phyloP scores from a whole-genome alignment of 805 yeast species.

The Komagataella pastoris region DNA sequence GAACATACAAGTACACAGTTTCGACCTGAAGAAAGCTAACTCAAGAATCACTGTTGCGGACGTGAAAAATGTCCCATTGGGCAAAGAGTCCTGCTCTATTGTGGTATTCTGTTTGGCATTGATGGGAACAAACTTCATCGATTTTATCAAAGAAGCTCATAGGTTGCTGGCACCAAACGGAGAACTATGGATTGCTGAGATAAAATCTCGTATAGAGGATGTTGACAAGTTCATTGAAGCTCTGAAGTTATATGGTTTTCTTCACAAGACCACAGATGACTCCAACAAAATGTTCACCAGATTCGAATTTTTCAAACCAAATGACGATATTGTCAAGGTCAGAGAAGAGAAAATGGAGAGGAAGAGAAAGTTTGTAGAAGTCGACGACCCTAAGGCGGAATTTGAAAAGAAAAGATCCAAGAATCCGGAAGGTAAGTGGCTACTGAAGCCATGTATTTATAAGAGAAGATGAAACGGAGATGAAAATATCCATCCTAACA shows the following conservation, averaged over 20 bases:
- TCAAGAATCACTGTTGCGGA: conserved; percentile 94
- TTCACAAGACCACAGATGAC: conserved; percentile 79
- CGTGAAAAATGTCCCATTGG: conserved; percentile 78
- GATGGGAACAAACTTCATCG: conserved; percentile 95
- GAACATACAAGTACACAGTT: conserved; percentile 64
- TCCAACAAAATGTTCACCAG: conserved; percentile 87
- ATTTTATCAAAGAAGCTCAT: conserved; percentile 82
- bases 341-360: conserved; percentile 47
- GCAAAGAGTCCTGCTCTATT: conserved; percentile 64
- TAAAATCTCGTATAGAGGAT: conserved; percentile 81
- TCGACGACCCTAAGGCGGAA: conserved; percentile 48
- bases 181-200: conserved; percentile 95
- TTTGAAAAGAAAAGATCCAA: conserved; percentile 39
- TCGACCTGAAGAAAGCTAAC: conserved; percentile 84
- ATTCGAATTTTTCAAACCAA: conserved; percentile 88
- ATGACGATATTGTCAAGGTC: conserved; percentile 51
- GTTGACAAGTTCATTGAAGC: conserved; percentile 65
- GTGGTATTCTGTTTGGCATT: conserved; percentile 91
- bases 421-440: conserved; percentile 72
- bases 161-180: conserved; percentile 83
- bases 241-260: conserved; percentile 68
- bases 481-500: neutral
- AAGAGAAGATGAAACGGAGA: conserved; percentile 50
- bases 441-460: conserved; percentile 91
- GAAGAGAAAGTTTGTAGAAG: conserved; percentile 57